phyloP scores from a whole-genome alignment of 129 eudicot species.

The Pulicaria dysenterica region DNA sequence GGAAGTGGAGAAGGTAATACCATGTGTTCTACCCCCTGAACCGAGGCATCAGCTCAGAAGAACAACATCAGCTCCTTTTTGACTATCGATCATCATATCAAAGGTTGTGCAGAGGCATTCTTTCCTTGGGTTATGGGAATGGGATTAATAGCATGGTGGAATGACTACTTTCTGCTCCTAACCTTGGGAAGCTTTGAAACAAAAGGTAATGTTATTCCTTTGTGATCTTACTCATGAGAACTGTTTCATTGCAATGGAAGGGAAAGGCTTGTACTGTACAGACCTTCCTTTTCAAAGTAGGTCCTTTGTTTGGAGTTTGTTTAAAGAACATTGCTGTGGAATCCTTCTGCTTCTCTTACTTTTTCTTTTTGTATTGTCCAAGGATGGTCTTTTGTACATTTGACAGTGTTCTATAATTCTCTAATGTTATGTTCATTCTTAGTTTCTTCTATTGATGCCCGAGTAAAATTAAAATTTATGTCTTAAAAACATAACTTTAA shows the following conservation, averaged over 20 bases:
- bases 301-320: neutral
- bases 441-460: neutral
- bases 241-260: conserved; percentile 9
- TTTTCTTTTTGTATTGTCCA: conserved; percentile 16
- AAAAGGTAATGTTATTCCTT: neutral
- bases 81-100: conserved; percentile 11
- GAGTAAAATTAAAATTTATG: no score
- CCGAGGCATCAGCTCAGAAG: conserved; percentile 78
- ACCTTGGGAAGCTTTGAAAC: conserved; percentile 8
- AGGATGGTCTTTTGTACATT: conserved; percentile 33
- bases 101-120: conserved; percentile 33
- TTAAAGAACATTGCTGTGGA: conserved; percentile 6
- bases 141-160: neutral
- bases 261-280: conserved; percentile 3
- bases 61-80: conserved; percentile 69
- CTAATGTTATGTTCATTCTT: conserved; percentile 5
- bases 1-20: conserved; percentile 77
- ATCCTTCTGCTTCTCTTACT: conserved; percentile 4
- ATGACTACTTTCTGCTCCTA: conserved; percentile 8
- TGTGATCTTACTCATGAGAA: conserved; percentile 4
- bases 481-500: neutral
- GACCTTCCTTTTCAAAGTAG: conserved; percentile 7
- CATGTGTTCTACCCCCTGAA: conserved; percentile 61
- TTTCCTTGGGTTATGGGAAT: neutral
- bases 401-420: conserved; percentile 19